Evolutionary conservation across 306 rosid genomes (phyloP), one percentile per base, ranked within the genome.

Genomic region (Prunus salicina): DNA sequence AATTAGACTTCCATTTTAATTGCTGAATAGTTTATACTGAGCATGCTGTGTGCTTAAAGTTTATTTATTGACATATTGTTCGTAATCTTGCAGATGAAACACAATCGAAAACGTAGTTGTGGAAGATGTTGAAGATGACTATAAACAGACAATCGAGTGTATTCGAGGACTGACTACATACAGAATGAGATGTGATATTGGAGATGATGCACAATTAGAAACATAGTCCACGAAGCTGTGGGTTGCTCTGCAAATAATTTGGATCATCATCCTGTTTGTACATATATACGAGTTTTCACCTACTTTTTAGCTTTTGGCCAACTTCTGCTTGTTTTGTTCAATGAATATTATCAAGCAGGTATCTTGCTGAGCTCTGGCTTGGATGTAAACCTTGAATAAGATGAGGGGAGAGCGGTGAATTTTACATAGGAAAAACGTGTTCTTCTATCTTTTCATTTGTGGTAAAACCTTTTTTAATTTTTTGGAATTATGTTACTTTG

Each of bases 81-180:
- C 43, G 32, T 18, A n/a, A 71, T 67, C 11, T 63, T 69, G 82
- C 62, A 82, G 83, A 56, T 57, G 80, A 53, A n/a, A n/a, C 47
- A 6, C 47, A 52, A 57, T 5, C 1, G 7, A 69, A 74, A 69
- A 24, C 77, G 1, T 82, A 75, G 71, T 34, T 47, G 16, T 28
- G 24, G 45, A 64, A 57, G 75, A 32, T 22, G 65, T 67, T 61
- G 51, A 34, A 45, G 69, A 45, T 27, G 57, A 19, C 77, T 10
- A 58, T 57, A 6, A 2, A 56, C 28, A n/a, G 38, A 57, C 1
- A 25, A 7, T 56, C 18, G 0, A 28, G 64, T 38, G 18, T 8
- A 20, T 72, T 34, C 6, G 18, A n/a, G 66, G 32, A 57, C n/a
- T 12, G 45, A 28, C 9, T 58, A 16, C 1, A 8, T 57, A 41